Evolutionary conservation across 768 basidiomycete species (phyloP), one percentile per base, ranked within the genome.

Genomic region (Trametes meyenii): DNA sequence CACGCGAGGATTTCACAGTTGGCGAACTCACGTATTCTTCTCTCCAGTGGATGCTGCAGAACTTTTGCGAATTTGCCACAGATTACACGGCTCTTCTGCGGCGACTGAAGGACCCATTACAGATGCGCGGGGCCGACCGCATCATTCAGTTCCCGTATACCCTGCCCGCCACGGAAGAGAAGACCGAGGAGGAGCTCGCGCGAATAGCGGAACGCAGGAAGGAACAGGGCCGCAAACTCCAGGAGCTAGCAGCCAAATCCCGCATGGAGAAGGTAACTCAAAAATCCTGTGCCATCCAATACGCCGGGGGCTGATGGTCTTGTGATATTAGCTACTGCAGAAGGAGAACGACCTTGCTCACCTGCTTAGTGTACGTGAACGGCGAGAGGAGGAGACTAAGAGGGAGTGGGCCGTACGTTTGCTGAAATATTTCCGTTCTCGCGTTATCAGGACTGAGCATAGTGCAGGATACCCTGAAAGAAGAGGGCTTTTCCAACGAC

Each of bases 111-210:
- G 81, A 89, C 58, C 91, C 96, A 0, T 68, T 77, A 2, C 78
- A 80, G 35, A 69, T 98, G 65, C 86, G 86, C 23, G 78, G 79
- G 13, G 76, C 79, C 6, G 90, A 90, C 65, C 84, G 85, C 14
- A 82, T 96, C 59, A 75, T 97, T 35, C 96, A 98, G 70, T 98
- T 98, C 70, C 96, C 96, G 0, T 98, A 86, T 69, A 76, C 83
- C 0, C 66, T 77, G 14, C 75, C 84, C 52, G 81, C 82, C 0
- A 73, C 81, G 0, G 89, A 92, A 42, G 92, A 94, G 72, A 97
- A 96, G 75, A 89, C 92, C 0, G 93, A 96, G 65, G 96, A 98
- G 67, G 95, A 98, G 70, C 73, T 97, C 0, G 83, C 86, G 4
- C 81, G 85, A 38, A 82, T 87, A 39, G 79, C 88, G 1, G 95